Percentiles rank a stretch among this genome's conserved stretches.
These are phyloP conservation scores for Actinomucor elegans DNA, from an alignment of 371 early-diverging fungal genomes.

Conservation along the genomic window DNA sequence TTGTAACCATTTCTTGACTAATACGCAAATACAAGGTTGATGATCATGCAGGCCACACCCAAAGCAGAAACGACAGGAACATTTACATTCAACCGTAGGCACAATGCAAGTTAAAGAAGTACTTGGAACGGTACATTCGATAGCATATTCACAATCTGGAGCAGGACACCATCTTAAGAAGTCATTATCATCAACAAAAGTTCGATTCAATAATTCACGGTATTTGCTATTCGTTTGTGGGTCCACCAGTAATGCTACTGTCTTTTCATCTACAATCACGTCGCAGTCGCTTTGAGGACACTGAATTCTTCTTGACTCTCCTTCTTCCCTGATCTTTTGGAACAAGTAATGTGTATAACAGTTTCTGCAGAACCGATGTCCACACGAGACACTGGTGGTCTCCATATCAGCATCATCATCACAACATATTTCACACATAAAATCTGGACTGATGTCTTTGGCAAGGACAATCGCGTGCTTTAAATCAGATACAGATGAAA, in stretches of 20 bases:
- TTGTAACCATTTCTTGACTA: conserved; percentile 89
- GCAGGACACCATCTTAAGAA: conserved; percentile 93
- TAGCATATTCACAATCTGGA: conserved; percentile 92
- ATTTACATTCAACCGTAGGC: conserved; percentile 85
- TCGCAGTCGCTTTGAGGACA: conserved; percentile 84
- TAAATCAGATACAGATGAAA: conserved; percentile 38
- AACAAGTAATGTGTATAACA: conserved; percentile 86
- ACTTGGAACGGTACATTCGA: conserved; percentile 82
- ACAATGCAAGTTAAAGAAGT: conserved; percentile 73
- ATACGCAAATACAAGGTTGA: conserved; percentile 86
- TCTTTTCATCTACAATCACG: conserved; percentile 78
- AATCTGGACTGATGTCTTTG: conserved; percentile 41
- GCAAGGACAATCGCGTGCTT: conserved; percentile 23
- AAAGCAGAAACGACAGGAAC: conserved; percentile 89
- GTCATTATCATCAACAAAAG: conserved; percentile 87
- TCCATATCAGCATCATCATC: conserved; percentile 59
- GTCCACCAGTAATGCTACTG: conserved; percentile 67
- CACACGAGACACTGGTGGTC: conserved; percentile 76
- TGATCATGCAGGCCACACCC: conserved; percentile 91
- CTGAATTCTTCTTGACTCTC: conserved; percentile 80
- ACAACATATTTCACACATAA: conserved; percentile 90
- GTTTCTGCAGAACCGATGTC: conserved; percentile 81
- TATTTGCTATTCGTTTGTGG: conserved; percentile 59
- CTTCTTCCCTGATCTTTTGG: conserved; percentile 87
- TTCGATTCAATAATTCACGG: conserved; percentile 74